Conservation (phyloP, 2,329 filamentous ascomycete species). For the Proliferodiscus dingleyae region DNA sequence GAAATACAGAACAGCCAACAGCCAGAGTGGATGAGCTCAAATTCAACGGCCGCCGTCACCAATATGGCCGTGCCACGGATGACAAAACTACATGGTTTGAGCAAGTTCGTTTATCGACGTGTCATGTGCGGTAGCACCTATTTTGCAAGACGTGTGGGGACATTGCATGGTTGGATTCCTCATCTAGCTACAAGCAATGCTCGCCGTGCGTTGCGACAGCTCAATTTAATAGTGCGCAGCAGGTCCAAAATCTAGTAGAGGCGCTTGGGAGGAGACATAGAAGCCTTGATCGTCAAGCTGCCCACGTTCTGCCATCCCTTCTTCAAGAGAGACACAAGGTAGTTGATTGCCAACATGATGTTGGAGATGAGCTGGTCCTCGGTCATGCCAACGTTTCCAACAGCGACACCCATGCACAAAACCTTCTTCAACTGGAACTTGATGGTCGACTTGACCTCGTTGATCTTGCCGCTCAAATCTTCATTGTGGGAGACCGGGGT, state of each 20-base stretch:
- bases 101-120: neutral
- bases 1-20: no score
- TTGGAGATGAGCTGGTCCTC: slow-evolving; percentile 94
- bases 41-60: no score
- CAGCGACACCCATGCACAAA: slow-evolving; percentile 98
- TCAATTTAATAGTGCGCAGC: slow-evolving; percentile 28
- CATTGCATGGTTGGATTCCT: slow-evolving; percentile 20
- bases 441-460: slow-evolving; percentile 99
- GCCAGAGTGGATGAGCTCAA: no score
- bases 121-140: neutral
- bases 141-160: neutral
- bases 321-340: slow-evolving; percentile 98
- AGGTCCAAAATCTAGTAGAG: slow-evolving; percentile 68
- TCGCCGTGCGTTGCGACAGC: slow-evolving; percentile 18
- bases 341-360: slow-evolving; percentile 99
- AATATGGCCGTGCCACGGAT: no score
- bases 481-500: slow-evolving; percentile 96
- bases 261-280: slow-evolving; percentile 98
- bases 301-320: slow-evolving; percentile 99
- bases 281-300: slow-evolving; percentile 99
- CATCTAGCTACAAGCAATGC: slow-evolving; percentile 25
- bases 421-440: slow-evolving; percentile 99
- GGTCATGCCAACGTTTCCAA: slow-evolving; percentile 97
- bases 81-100: neutral
- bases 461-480: slow-evolving; percentile 92